Evolutionary conservation across 257 asterid species (phyloP).

Genomic region (Lycium barbarum): DNA sequence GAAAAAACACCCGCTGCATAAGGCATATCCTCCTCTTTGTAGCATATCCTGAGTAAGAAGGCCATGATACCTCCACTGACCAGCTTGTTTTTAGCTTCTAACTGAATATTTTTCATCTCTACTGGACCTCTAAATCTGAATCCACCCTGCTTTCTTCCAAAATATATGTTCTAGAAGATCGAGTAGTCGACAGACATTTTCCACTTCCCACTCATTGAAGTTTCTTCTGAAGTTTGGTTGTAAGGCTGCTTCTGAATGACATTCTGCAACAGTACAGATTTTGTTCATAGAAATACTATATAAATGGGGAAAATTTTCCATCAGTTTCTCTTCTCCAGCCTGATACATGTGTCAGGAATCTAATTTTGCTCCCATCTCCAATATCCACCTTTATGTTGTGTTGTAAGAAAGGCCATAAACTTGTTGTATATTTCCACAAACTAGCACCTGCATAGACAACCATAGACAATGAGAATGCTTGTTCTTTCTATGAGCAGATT

Average conservation of each 20-base stretch:
- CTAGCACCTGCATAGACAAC: not conserved
- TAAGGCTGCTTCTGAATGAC: slow-evolving; percentile 3
- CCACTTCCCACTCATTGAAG: slow-evolving; percentile 3
- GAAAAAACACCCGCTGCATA: not conserved
- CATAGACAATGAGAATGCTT: not conserved
- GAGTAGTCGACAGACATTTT: not conserved
- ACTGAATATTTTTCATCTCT: not conserved
- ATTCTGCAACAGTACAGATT: not conserved
- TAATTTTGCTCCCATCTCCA: not conserved
- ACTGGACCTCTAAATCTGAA: slow-evolving; percentile 8
- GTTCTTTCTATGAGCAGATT: slow-evolving; percentile 12
- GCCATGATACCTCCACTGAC: slow-evolving; percentile 7
- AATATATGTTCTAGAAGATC: slow-evolving; percentile 12
- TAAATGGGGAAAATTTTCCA: not conserved
- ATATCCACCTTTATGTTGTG: not conserved
- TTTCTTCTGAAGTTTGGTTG: not conserved
- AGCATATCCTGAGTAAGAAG: slow-evolving; percentile 20
- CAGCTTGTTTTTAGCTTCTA: not conserved
- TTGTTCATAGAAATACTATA: not conserved
- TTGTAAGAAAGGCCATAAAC: slow-evolving; percentile 17
- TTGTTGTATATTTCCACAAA: not conserved
- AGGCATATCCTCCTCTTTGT: not conserved
- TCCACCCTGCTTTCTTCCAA: not conserved
- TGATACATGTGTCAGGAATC: not conserved
- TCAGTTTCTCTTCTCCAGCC: not conserved